Evolutionary conservation across 2,329 filamentous ascomycete genomes (phyloP), one percentile per base, ranked within the genome.

Genomic region (Aulographum hederae): DNA sequence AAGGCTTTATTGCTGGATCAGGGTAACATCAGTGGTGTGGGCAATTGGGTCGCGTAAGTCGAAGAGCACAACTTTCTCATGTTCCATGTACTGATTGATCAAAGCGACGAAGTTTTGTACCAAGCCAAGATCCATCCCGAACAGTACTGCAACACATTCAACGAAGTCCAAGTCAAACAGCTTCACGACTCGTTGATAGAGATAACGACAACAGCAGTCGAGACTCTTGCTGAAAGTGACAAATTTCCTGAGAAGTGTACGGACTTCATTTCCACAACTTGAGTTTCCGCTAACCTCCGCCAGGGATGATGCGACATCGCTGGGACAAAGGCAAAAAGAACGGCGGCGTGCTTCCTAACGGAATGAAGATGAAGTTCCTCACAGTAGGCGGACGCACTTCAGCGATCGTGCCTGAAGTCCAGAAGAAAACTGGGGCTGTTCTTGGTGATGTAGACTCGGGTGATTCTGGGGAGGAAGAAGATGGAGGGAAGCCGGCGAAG

Each of bases 331-430:
- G 80, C 14, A 82, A 81, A 47, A 84, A 86, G 47, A 63, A 69
- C 2, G 54, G 65, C 1, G 69, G 67, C 4, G 67, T 65, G 30
- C 55, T 95, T 18, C 86, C 86, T 0, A 91, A 72, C 40, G 89
- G 89, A 0, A 76, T 84, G 39, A 84, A 78, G 52, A 74, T 95
- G 28, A 72, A 73, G 0, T 89, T 86, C 46, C 55, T 95, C 30
- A 94, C 78, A 1, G 86, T 95, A 0, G 86, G 86, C 1, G 85
- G 86, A 2, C 64, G 89, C 28, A 95, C 89, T 3, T 93, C 81
- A 46, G 92, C 85, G 30, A 77, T 86, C 32, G 82, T 91, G 1
- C 84, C 84, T 0, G 71, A 64, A 10, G 57, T 89, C 18, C 89
- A 95, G 58, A 92, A 84, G 60, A 93, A 92, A 61, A 73, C 67